A percentile compares a stretch with the other conserved stretches of the same genome.
These are phyloP conservation scores for Paracamarosporium sp. DNA, from an alignment of 2,329 filamentous ascomycete genomes.

Conservation along the genomic window DNA sequence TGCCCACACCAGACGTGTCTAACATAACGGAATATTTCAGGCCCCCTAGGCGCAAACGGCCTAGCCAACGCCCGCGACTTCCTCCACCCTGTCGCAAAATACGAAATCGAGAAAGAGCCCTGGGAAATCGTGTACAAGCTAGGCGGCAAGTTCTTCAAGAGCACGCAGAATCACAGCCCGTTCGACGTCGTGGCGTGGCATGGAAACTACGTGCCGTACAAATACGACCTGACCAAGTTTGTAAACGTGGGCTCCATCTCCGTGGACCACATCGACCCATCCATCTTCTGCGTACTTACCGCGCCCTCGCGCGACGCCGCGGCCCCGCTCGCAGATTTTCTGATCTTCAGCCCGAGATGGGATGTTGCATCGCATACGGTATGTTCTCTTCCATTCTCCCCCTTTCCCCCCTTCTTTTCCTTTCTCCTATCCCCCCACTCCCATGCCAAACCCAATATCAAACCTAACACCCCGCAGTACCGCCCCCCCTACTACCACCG, in stretches of 20 bases:
- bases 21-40: neutral
- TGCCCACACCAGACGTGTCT: neutral
- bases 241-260: slow-evolving; percentile 75
- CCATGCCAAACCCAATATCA: no score
- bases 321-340: slow-evolving; percentile 70
- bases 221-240: slow-evolving; percentile 81
- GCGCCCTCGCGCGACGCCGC: slow-evolving; percentile 63
- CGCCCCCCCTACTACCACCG: slow-evolving; percentile 67
- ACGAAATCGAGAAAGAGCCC: slow-evolving; percentile 58
- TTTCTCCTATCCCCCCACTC: no score
- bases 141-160: slow-evolving; percentile 70
- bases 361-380: slow-evolving; percentile 53
- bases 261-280: slow-evolving; percentile 80
- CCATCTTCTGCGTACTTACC: slow-evolving; percentile 74
- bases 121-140: slow-evolving; percentile 59
- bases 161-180: slow-evolving; percentile 72
- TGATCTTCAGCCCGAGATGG: slow-evolving; percentile 71
- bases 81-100: slow-evolving; percentile 72
- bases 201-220: slow-evolving; percentile 76
- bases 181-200: slow-evolving; percentile 85
- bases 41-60: slow-evolving; percentile 47
- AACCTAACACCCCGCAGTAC: slow-evolving; percentile 17
- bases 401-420: neutral
- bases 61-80: slow-evolving; percentile 65
- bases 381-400: neutral